Evolutionary conservation across 352 stramenopile species (phyloP).

Genomic region (Phytopythium chamaehyphon): DNA sequence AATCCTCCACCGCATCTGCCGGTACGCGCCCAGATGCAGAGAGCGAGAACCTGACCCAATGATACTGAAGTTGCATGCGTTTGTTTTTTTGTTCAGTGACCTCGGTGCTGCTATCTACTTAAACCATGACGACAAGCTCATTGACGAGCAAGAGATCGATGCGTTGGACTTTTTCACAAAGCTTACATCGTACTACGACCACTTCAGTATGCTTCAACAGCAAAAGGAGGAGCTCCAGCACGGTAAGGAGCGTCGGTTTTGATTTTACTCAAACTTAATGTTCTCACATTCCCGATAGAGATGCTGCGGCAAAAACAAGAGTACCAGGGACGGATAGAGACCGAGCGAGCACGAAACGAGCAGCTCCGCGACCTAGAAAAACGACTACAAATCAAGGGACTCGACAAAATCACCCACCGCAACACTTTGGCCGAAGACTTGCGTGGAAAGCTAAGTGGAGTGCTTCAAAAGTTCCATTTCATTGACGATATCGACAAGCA

Average conservation of each 20-base stretch:
- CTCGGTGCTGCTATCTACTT: slow-evolving; percentile 59
- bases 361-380: slow-evolving; percentile 47
- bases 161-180: slow-evolving; percentile 56
- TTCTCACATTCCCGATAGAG: slow-evolving; percentile 17
- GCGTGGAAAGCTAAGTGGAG: slow-evolving; percentile 37
- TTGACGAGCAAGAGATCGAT: slow-evolving; percentile 35
- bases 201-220: slow-evolving; percentile 31
- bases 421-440: slow-evolving; percentile 44
- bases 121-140: slow-evolving; percentile 24
- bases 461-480: slow-evolving; percentile 58
- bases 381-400: slow-evolving; percentile 36
- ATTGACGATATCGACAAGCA: slow-evolving; percentile 58
- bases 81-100: slow-evolving; percentile 17
- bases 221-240: slow-evolving; percentile 45
- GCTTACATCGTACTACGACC: slow-evolving; percentile 64
- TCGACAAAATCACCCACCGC: slow-evolving; percentile 51
- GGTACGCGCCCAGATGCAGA: slow-evolving; percentile 12
- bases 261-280: no score
- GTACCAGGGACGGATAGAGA: slow-evolving; percentile 28
- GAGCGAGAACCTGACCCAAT: not conserved
- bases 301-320: slow-evolving; percentile 23
- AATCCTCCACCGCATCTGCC: slow-evolving; percentile 53
- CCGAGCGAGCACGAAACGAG: slow-evolving; percentile 28
- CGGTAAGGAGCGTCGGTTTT: slow-evolving; percentile 30
- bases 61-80: not conserved